Base-by-base conservation (phyloP, 2,329 filamentous ascomycete species). In the Microsporum canis region DNA sequence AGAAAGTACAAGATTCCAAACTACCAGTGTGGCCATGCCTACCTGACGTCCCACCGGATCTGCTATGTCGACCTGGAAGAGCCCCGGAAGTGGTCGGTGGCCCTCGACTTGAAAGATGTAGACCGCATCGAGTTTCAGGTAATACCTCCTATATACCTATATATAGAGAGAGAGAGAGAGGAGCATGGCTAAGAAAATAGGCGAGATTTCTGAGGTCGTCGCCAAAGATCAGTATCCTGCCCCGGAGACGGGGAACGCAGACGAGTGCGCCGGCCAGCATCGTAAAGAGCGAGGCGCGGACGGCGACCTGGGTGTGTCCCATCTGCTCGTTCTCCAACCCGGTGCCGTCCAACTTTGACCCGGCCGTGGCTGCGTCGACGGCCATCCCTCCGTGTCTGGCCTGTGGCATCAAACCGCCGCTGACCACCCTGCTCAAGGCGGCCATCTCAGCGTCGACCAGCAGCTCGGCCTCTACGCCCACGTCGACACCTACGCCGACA, bases 281-380 rank as follows among this genome's bases (percentile, higher is more conserved):
- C 39, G 14, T 47, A n/a, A 47, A 23, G 17, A 29, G 43, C 23
- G 43, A 47, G 10, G 43, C 17, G 6, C 23, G 43, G 43, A 47
- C 43, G 43, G 49, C 89, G 4, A 96, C 91, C 3, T 97, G 92
- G 92, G 86, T 97, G 23, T 97, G 92, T 76, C 88, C 89, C 1
- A 97, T 97, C 69, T 97, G 92, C 79, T 92, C 88, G 66, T 95
- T 95, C 71, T 92, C 91, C 7, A 97, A 97, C 69, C 87, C 89
- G 0, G 85, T 96, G 1, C 91, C 94, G 0, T 88, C 89, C 41
- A 96, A 96, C 72, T 97, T 97, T 71, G 92, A 97, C 68, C 88
- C 91, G 0, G 81, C 86, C 0, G 86, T 87, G 1, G 90, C 90
- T 6, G 94, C 84, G 39, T 43, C 39, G 63, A 83, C 86, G 23